phyloP scores from a whole-genome alignment of 768 basidiomycete species.

The Rhizopogon vinicolor region DNA sequence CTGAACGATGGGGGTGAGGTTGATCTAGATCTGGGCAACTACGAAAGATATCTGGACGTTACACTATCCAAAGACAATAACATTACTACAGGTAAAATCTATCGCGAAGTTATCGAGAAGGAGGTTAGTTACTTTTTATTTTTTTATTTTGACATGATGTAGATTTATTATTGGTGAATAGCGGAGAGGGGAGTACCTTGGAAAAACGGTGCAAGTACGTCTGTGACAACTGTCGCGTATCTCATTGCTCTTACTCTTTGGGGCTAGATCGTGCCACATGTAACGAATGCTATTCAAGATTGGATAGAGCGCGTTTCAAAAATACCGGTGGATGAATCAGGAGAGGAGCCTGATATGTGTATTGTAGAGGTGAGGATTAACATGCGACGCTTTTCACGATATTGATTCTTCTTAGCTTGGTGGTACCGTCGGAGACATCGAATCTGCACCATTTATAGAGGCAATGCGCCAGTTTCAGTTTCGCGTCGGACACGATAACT shows the following conservation, averaged over 20 bases:
- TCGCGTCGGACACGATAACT: slow-evolving; percentile 94
- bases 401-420: slow-evolving; percentile 61
- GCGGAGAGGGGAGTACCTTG: slow-evolving; percentile 86
- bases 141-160: slow-evolving; percentile 1
- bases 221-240: not conserved
- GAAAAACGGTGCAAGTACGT: slow-evolving; percentile 91
- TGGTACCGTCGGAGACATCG: slow-evolving; percentile 98
- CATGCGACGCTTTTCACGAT: not conserved
- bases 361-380: slow-evolving; percentile 80
- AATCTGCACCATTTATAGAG: slow-evolving; percentile 96
- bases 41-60: slow-evolving; percentile 95
- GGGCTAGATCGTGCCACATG: slow-evolving; percentile 84
- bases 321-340: slow-evolving; percentile 92
- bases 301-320: slow-evolving; percentile 96
- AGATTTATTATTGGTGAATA: slow-evolving; percentile 23
- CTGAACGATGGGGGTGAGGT: slow-evolving; percentile 98
- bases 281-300: slow-evolving; percentile 96
- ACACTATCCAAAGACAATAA: slow-evolving; percentile 95
- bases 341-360: slow-evolving; percentile 91
- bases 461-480: slow-evolving; percentile 99
- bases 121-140: slow-evolving; percentile 56
- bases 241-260: slow-evolving; percentile 6
- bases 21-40: slow-evolving; percentile 96
- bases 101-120: slow-evolving; percentile 92
- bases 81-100: slow-evolving; percentile 98